Percentiles rank a stretch among this genome's conserved stretches.
Evolutionary conservation across 2,329 filamentous ascomycete genomes (phyloP).

Genomic region (Rutstroemia sp.): DNA sequence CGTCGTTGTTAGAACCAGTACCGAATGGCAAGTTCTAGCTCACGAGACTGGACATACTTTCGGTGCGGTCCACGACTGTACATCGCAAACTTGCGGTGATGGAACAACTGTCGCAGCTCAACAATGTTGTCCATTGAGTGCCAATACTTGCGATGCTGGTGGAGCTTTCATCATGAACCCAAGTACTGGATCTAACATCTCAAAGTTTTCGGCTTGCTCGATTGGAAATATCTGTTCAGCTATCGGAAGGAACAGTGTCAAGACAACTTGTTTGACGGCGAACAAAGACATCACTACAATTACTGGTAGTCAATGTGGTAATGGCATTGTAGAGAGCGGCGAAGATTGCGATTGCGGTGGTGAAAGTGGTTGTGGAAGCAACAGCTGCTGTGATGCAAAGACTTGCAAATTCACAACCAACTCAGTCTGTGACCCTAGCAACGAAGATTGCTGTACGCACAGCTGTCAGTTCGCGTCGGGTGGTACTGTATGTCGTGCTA

Average conservation of each 20-base stretch:
- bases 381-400: slow-evolving; percentile 73
- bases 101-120: slow-evolving; percentile 50
- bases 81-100: slow-evolving; percentile 55
- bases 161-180: slow-evolving; percentile 95
- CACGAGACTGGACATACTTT: slow-evolving; percentile 94
- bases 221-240: slow-evolving; percentile 93
- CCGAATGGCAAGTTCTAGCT: slow-evolving; percentile 93
- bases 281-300: slow-evolving; percentile 80
- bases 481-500: slow-evolving; percentile 72
- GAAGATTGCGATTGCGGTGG: slow-evolving; percentile 97
- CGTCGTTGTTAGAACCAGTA: slow-evolving; percentile 74
- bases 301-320: slow-evolving; percentile 80
- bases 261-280: slow-evolving; percentile 69
- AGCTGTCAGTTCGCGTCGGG: slow-evolving; percentile 59
- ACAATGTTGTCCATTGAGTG: slow-evolving; percentile 73
- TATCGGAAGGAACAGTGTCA: slow-evolving; percentile 68
- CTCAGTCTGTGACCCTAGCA: slow-evolving; percentile 72
- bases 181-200: slow-evolving; percentile 66
- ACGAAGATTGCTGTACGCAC: slow-evolving; percentile 71
- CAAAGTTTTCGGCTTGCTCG: slow-evolving; percentile 76
- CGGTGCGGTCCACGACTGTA: slow-evolving; percentile 92
- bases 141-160: slow-evolving; percentile 61
- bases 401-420: slow-evolving; percentile 75
- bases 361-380: slow-evolving; percentile 57
- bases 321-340: slow-evolving; percentile 89